Base-by-base conservation (phyloP, 2,329 filamentous ascomycete species). In the Penicillium sp. region DNA sequence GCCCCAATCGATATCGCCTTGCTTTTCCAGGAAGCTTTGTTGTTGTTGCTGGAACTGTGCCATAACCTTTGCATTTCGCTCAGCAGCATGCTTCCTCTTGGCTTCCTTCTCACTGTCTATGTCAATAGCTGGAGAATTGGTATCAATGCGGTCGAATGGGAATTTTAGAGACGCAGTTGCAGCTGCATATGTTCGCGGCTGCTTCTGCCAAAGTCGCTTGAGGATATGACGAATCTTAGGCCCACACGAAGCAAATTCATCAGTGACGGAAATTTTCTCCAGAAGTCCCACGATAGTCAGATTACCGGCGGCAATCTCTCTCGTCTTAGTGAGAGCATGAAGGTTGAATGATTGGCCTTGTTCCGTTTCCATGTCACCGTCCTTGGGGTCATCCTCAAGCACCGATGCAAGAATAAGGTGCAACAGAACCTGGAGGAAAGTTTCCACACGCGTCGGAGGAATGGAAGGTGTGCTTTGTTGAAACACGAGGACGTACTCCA, bases 11-110 rank as follows among this genome's bases (percentile, higher is more conserved):
- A 96, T 84, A 37, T 87, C 82, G n/a, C 85, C 88, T 72, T 97
- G 92, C 60, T 88, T 94, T 52, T 91, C 89, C 76, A 99, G 79
- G 75, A 99, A 99, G 66, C 86, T 94, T 75, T 95, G 93, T 71
- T 97, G 95, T 69, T 99, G 93, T 69, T 96, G 89, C 71, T 97
- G 94, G 75, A 99, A 97, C 69, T 97, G 92, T 1, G 92, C 94
- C 92, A 99, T 97, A 28, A 99, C 91, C 67, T 87, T 89, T 2
- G 92, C 92, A 73, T 97, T 92, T 19, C 94, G 86, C 64, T 92
- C 93, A 36, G 92, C 77, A 0, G 94, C 94, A 48, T 93, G 90
- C 73, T 90, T 89, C 80, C 97, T 99, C 79, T 93, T 96, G 56
- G 86, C 79, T 71, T 93, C 90, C 14, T 85, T 83, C 67, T 82